These are phyloP conservation scores for Incumbomyces delicatus DNA, from an alignment of 2,329 filamentous ascomycete genomes.

Conservation along the genomic window DNA sequence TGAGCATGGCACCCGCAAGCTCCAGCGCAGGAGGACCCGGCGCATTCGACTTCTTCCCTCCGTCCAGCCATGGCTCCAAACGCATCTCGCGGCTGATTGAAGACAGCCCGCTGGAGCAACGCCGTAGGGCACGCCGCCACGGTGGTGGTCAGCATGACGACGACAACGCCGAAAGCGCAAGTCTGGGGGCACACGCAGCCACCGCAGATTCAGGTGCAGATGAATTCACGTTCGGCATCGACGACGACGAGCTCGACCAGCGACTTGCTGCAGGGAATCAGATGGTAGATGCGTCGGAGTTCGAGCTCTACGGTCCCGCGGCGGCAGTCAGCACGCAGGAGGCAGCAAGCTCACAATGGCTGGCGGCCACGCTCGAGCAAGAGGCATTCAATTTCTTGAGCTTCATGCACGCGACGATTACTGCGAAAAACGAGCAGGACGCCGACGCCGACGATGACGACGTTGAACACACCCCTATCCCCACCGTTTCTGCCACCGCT, in stretches of 20 bases:
- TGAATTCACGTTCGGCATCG: constrained; percentile 5
- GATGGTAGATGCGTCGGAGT: constrained; percentile 18
- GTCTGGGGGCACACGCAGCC: background rate
- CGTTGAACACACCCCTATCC: constrained; percentile 20
- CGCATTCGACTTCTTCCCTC: constrained; percentile 14
- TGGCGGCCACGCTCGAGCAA: constrained; percentile 44
- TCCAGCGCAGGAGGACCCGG: constrained; percentile 26
- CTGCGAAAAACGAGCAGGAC: constrained; percentile 10
- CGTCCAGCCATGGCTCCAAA: constrained; percentile 25
- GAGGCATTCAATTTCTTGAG: constrained; percentile 55
- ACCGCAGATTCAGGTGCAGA: constrained; percentile 3
- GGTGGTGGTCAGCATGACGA: background rate
- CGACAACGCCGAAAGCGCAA: background rate
- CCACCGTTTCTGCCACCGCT: constrained; percentile 20
- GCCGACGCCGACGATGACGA: constrained; percentile 11
- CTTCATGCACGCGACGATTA: constrained; percentile 45
- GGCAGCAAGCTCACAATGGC: constrained; percentile 38
- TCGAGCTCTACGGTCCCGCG: constrained; percentile 37
- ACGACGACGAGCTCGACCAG: constrained; percentile 25
- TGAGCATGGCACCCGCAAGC: constrained; percentile 26
- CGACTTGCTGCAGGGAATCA: constrained; percentile 23
- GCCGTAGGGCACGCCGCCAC: constrained; percentile 6
- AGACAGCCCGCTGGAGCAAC: constrained; percentile 48
- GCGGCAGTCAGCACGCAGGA: constrained; percentile 42
- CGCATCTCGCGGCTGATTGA: constrained; percentile 46